Evolutionary conservation across 768 basidiomycete genomes (phyloP).

Genomic region (Porpolomopsis calyptriformis): DNA sequence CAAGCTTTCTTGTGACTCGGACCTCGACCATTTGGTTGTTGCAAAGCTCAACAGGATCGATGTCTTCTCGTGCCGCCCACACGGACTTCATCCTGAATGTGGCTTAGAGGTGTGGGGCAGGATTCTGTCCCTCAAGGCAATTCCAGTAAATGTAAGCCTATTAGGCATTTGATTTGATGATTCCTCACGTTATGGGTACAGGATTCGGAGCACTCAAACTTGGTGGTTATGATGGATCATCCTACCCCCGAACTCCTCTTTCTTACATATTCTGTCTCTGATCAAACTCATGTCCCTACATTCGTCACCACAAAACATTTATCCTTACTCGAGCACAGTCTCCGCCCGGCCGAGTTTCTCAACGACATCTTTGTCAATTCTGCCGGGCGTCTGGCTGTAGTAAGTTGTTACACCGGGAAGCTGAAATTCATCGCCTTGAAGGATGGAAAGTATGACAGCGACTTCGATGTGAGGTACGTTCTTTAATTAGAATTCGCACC

Average conservation of each 20-base stretch:
- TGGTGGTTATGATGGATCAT: slow-evolving; percentile 64
- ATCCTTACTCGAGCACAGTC: slow-evolving; percentile 43
- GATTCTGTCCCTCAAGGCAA: slow-evolving; percentile 42
- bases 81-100: slow-evolving; percentile 52
- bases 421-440: slow-evolving; percentile 53
- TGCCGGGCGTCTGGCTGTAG: slow-evolving; percentile 47
- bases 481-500: neutral
- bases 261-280: slow-evolving; percentile 37
- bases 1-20: slow-evolving; percentile 36
- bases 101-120: slow-evolving; percentile 60
- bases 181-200: slow-evolving; percentile 9
- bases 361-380: slow-evolving; percentile 60
- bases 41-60: slow-evolving; percentile 59
- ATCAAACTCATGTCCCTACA: slow-evolving; percentile 25
- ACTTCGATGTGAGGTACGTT: slow-evolving; percentile 58
- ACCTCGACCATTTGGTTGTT: slow-evolving; percentile 55
- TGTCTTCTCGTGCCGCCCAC: slow-evolving; percentile 51
- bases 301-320: slow-evolving; percentile 30
- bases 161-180: neutral
- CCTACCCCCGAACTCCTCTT: slow-evolving; percentile 66
- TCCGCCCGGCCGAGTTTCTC: slow-evolving; percentile 62
- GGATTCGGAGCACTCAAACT: slow-evolving; percentile 34
- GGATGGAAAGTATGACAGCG: slow-evolving; percentile 40
- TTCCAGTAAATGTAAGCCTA: slow-evolving; percentile 41
- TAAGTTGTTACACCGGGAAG: slow-evolving; percentile 59